phyloP scores from a whole-genome alignment of 1,139 yeast species.

The Geotrichum bryndzae region DNA sequence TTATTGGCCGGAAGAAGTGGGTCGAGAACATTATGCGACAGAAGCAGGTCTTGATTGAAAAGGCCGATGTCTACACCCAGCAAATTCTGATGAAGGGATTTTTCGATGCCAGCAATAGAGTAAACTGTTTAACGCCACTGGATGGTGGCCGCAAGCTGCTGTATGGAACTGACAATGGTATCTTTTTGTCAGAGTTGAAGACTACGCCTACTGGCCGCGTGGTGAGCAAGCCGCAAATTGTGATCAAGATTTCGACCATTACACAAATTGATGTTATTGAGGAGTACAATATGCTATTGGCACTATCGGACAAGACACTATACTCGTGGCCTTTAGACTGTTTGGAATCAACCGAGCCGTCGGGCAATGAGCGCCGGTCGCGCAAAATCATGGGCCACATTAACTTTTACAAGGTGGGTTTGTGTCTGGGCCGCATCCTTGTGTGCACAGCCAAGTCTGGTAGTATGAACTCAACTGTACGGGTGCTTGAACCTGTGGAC shows the following conservation, averaged over 20 bases:
- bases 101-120: constrained; percentile 66
- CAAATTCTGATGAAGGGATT: constrained; percentile 60
- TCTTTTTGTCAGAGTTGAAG: constrained; percentile 59
- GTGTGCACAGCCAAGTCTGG: constrained; percentile 86
- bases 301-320: constrained; percentile 74
- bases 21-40: constrained; percentile 74
- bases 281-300: constrained; percentile 78
- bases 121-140: constrained; percentile 89
- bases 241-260: constrained; percentile 69
- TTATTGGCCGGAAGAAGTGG: constrained; percentile 71
- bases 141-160: constrained; percentile 90
- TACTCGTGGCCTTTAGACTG: constrained; percentile 83
- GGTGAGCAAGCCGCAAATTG: constrained; percentile 71
- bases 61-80: constrained; percentile 73
- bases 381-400: constrained; percentile 80
- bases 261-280: constrained; percentile 89
- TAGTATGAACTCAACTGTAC: constrained; percentile 63
- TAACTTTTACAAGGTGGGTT: constrained; percentile 84
- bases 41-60: constrained; percentile 63
- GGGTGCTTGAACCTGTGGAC: constrained; percentile 81
- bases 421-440: constrained; percentile 79
- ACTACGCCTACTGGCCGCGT: constrained; percentile 42
- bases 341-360: constrained; percentile 49
- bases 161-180: constrained; percentile 89
- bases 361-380: constrained; percentile 66